Evolutionary conservation across 2,329 filamentous ascomycete species (phyloP), one percentile per base, ranked within the genome.

Genomic region (Aureobasidium namibiae): DNA sequence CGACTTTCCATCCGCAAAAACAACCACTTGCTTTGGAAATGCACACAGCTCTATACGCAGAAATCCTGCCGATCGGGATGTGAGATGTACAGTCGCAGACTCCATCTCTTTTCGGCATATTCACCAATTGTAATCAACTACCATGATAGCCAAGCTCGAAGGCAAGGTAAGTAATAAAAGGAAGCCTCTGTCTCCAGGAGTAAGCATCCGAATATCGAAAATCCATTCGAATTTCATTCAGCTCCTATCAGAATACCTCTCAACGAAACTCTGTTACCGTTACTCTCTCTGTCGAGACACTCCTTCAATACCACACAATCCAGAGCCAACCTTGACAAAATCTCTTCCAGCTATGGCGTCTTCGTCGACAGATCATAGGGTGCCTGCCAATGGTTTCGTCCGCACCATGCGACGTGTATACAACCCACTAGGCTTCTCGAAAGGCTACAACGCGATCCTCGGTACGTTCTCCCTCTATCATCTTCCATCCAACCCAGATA

Each of bases 391-490:
- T 24, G 38, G 24, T 5, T 54, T 44, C 14, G 26, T 54, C 6
- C 36, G 24, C 2, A 5, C 2, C 13, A 54, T 54, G 50, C 50
- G 50, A 1, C 24, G 18, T 10, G 50, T 79, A 10, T 80, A 78
- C 65, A 69, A 72, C 44, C 70, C 75, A 2, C 60, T 84, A 26
- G 82, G 82, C 50, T 86, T 86, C 71, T 68, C 71, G 2, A 80
- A 80, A 65, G 74, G 73, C 36, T 84, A 83, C 73, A 85, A 83
- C 67, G 82, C 85, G 63, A 63, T 73, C 38, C 72, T 85, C 2
- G 85, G 77, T 52, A 16, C 34, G 21, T 33, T 18, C n/a, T 26
- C 23, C 18, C 21, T 29, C 31, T 45, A 21, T 44, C 44, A 54
- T 61, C n/a, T 13, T 5, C 16, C 8, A 4, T 29, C 5, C 1